Conservation (phyloP, 805 yeast genomes). For the Candida saitoana region DNA sequence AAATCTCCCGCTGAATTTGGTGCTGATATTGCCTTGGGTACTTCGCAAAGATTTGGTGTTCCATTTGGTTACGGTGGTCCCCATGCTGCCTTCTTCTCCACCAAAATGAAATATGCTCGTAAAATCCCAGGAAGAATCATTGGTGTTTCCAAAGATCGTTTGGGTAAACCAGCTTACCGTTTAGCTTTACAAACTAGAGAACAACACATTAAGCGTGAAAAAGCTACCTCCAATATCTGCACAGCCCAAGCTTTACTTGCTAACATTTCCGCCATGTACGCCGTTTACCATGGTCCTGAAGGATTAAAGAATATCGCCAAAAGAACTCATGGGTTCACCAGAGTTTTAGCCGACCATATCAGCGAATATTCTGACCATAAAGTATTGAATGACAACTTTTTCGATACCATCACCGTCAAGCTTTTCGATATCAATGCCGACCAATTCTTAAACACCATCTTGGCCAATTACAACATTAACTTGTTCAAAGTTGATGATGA, state of each 20-base stretch:
- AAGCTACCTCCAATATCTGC: constrained; percentile 96
- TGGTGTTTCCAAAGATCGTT: constrained; percentile 87
- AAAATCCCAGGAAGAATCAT: constrained; percentile 96
- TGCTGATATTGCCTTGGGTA: constrained; percentile 91
- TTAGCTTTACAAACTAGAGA: constrained; percentile 96
- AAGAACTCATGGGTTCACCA: constrained; percentile 71
- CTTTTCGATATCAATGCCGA: constrained; percentile 51
- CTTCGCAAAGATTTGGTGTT: constrained; percentile 94
- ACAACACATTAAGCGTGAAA: constrained; percentile 95
- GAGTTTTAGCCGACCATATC: constrained; percentile 63
- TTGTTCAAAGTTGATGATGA: constrained; percentile 59
- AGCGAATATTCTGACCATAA: constrained; percentile 31
- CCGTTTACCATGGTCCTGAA: constrained; percentile 91
- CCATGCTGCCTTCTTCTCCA: constrained; percentile 96
- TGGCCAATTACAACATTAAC: constrained; percentile 63
- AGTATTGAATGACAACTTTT: constrained; percentile 61
- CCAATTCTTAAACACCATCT: constrained; percentile 54
- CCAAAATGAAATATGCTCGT: constrained; percentile 72
- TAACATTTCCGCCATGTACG: constrained; percentile 92
- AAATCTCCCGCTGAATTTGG: constrained; percentile 82
- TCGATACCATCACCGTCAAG: constrained; percentile 79
- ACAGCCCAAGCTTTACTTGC: constrained; percentile 97
- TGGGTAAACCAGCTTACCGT: constrained; percentile 85
- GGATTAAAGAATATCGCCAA: constrained; percentile 77
- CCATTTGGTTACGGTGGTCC: constrained; percentile 99